Evolutionary conservation across 2,329 filamentous ascomycete species (phyloP).

Genomic region (Orbilia blumenaviensis): DNA sequence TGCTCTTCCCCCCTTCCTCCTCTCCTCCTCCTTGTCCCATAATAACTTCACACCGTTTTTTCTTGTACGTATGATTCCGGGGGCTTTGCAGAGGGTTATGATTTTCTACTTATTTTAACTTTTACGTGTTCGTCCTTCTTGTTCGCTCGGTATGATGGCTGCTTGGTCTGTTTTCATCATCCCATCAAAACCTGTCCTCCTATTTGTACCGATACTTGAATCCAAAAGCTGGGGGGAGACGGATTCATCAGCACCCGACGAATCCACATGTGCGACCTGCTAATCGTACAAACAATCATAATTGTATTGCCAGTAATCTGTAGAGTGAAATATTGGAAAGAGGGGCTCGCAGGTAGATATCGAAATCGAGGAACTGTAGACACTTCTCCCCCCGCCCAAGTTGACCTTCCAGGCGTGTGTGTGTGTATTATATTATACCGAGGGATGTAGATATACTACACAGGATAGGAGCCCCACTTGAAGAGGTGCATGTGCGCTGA

Average conservation of each 20-base stretch:
- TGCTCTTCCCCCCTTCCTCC: neutral
- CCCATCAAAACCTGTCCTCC: neutral
- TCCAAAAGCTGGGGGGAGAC: neutral
- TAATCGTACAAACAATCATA: neutral
- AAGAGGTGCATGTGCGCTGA: too few relatives aligned
- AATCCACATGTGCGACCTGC: neutral
- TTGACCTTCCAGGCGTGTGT: too few relatives aligned
- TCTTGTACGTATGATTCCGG: conserved; percentile 37
- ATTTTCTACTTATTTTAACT: conserved; percentile 9
- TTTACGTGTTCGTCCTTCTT: conserved; percentile 4
- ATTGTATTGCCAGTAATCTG: neutral
- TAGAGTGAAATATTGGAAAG: too few relatives aligned
- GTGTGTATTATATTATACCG: too few relatives aligned
- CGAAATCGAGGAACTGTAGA: too few relatives aligned
- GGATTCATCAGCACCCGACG: neutral
- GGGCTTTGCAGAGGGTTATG: conserved; percentile 26
- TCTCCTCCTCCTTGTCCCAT: neutral
- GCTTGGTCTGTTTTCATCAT: neutral
- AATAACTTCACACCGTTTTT: conserved; percentile 28
- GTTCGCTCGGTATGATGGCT: neutral
- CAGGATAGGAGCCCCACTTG: too few relatives aligned
- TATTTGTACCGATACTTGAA: conserved; percentile 20
- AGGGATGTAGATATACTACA: too few relatives aligned
- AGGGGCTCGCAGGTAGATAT: too few relatives aligned
- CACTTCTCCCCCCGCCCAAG: too few relatives aligned